These are phyloP conservation scores for Neurospora tetraspora DNA, from an alignment of 495 filamentous ascomycete genomes.

Conservation along the genomic window DNA sequence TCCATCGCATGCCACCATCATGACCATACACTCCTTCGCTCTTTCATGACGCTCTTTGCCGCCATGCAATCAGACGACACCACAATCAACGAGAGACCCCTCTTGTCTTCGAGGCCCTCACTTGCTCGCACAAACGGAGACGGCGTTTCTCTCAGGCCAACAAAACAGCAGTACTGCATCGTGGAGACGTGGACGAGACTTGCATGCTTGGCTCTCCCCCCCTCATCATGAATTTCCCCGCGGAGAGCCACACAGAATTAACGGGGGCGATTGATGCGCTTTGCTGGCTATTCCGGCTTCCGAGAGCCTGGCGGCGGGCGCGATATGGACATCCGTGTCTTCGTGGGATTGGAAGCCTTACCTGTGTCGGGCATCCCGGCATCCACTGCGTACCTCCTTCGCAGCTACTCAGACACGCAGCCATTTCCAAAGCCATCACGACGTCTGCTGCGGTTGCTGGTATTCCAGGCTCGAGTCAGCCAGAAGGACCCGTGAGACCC, in stretches of 20 bases:
- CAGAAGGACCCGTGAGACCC: not conserved
- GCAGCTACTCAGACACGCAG: not conserved
- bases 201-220: not conserved
- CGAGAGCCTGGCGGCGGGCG: not conserved
- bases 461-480: not conserved
- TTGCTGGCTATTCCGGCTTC: not conserved
- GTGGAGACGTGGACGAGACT: not conserved
- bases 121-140: not conserved
- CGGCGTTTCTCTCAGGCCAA: not conserved
- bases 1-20: not conserved
- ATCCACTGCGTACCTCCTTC: not conserved
- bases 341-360: not conserved
- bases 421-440: not conserved
- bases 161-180: not conserved
- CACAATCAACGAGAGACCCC: not conserved
- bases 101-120: not conserved
- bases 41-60: not conserved
- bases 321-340: not conserved
- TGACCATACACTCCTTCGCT: not conserved
- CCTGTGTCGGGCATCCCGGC: not conserved
- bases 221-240: not conserved
- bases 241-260: not conserved
- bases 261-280: not conserved
- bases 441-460: not conserved
- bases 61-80: not conserved